Percentiles rank a stretch among this genome's conserved stretches.
These are phyloP conservation scores for Wickerhamomyces sp. DNA, from an alignment of 1,139 yeast species.

Conservation along the genomic window DNA sequence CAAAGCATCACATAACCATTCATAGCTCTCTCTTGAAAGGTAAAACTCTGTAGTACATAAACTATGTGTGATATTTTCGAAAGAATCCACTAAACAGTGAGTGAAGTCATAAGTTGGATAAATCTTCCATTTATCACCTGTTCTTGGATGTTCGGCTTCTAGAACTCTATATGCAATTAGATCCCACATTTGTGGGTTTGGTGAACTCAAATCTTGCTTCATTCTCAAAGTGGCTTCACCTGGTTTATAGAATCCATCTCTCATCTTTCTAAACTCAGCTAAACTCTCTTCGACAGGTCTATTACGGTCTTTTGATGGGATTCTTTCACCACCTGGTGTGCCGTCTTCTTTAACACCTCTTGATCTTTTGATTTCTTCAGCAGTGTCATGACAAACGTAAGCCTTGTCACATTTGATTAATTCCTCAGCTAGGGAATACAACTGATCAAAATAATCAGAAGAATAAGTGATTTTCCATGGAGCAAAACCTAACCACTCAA, in stretches of 20 bases:
- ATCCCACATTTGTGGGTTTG: slow-evolving; percentile 99
- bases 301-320: slow-evolving; percentile 72
- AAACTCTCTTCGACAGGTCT: slow-evolving; percentile 71
- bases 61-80: slow-evolving; percentile 93
- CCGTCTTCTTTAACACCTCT: slow-evolving; percentile 93
- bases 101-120: slow-evolving; percentile 99
- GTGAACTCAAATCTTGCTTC: slow-evolving; percentile 91
- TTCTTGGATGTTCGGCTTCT: slow-evolving; percentile 90
- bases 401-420: slow-evolving; percentile 69
- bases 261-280: slow-evolving; percentile 82
- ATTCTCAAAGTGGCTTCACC: slow-evolving; percentile 95
- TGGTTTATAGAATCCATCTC: slow-evolving; percentile 78
- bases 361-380: slow-evolving; percentile 84
- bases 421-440: slow-evolving; percentile 82
- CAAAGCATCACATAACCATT: slow-evolving; percentile 96
- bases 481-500: slow-evolving; percentile 87
- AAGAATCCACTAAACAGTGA: slow-evolving; percentile 96
- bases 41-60: slow-evolving; percentile 94
- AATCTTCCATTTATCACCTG: slow-evolving; percentile 95
- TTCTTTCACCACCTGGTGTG: slow-evolving; percentile 87
- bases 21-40: slow-evolving; percentile 89
- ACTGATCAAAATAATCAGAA: slow-evolving; percentile 86
- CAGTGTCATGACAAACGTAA: slow-evolving; percentile 90
- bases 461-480: slow-evolving; percentile 96
- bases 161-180: slow-evolving; percentile 96